Percentiles rank a stretch among this genome's conserved stretches.
Conservation (phyloP, 306 rosid species). For the Dicorynia guianensis region DNA sequence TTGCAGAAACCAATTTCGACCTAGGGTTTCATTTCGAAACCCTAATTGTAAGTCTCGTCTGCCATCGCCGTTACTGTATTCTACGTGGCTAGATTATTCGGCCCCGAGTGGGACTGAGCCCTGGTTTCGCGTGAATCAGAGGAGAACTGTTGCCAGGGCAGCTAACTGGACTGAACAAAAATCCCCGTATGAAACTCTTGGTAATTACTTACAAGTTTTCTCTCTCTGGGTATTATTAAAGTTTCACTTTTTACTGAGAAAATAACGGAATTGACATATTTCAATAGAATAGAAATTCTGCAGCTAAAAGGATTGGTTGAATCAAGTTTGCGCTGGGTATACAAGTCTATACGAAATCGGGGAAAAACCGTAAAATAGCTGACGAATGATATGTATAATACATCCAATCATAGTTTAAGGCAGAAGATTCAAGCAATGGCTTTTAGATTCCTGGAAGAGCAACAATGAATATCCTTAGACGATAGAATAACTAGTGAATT, state of each 20-base stretch:
- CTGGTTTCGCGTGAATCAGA: constrained; percentile 67
- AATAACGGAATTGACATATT: not conserved
- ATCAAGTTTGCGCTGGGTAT: not conserved
- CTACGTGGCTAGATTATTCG: constrained; percentile 51
- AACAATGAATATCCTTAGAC: constrained; percentile 10
- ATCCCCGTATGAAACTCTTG: constrained; percentile 93
- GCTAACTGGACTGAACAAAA: constrained; percentile 75
- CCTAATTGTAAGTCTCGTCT: constrained; percentile 56
- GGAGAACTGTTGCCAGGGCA: constrained; percentile 71
- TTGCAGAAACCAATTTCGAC: constrained; percentile 65
- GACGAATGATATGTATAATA: not conserved
- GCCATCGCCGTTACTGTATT: constrained; percentile 41
- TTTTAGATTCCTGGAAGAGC: not conserved
- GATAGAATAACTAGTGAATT: constrained; percentile 21
- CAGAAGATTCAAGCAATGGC: not conserved
- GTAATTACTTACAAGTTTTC: constrained; percentile 48
- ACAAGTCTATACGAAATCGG: not conserved
- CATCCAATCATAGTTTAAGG: not conserved
- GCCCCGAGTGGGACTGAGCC: constrained; percentile 43
- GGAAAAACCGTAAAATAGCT: not conserved
- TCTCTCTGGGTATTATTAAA: constrained; percentile 13
- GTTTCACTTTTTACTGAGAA: constrained; percentile 8
- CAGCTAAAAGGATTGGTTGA: constrained; percentile 19
- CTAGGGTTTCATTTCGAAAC: constrained; percentile 62
- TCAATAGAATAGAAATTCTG: not conserved